Evolutionary conservation across 2,329 filamentous ascomycete genomes (phyloP).

Genomic region (Pyricularia sp.): DNA sequence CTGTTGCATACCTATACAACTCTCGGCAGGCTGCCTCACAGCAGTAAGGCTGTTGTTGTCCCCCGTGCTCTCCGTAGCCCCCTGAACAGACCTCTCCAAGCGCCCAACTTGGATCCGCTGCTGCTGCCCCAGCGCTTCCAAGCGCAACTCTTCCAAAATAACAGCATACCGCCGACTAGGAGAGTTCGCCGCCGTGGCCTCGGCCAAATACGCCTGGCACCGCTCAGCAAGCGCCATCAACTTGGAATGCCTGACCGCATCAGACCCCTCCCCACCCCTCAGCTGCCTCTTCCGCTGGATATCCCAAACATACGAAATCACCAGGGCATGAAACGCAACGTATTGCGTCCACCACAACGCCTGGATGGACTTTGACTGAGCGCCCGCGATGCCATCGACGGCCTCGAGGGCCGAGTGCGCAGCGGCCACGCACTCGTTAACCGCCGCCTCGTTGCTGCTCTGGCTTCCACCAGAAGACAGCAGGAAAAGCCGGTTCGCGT

Average conservation of each 20-base stretch:
- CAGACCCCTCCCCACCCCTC: not conserved
- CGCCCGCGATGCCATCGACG: conserved; percentile 27
- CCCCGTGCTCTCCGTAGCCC: not conserved
- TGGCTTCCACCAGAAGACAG: conserved; percentile 22
- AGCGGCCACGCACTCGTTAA: conserved; percentile 32
- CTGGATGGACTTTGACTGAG: conserved; percentile 29
- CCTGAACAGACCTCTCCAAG: not conserved
- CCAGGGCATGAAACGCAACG: conserved; percentile 43
- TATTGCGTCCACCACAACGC: conserved; percentile 45
- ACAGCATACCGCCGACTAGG: conserved; percentile 31
- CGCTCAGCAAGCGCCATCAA: conserved; percentile 32
- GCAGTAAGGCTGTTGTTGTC: not conserved
- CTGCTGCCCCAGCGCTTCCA: conserved; percentile 13
- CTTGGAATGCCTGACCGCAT: conserved; percentile 6
- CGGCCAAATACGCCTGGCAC: conserved; percentile 34
- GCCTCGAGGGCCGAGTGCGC: conserved; percentile 34
- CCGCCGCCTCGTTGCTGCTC: not conserved
- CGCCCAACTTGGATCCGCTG: not conserved
- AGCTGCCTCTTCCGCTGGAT: not conserved
- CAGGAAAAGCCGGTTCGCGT: conserved; percentile 27
- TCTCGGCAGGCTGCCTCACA: not conserved
- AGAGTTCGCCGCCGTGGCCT: conserved; percentile 26
- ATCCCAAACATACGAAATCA: conserved; percentile 40
- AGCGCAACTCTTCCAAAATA: conserved; percentile 41
- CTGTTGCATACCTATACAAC: not conserved